Evolutionary conservation across 2,329 filamentous ascomycete genomes (phyloP), one percentile per base, ranked within the genome.

Genomic region (Aspergillaceae sp.): DNA sequence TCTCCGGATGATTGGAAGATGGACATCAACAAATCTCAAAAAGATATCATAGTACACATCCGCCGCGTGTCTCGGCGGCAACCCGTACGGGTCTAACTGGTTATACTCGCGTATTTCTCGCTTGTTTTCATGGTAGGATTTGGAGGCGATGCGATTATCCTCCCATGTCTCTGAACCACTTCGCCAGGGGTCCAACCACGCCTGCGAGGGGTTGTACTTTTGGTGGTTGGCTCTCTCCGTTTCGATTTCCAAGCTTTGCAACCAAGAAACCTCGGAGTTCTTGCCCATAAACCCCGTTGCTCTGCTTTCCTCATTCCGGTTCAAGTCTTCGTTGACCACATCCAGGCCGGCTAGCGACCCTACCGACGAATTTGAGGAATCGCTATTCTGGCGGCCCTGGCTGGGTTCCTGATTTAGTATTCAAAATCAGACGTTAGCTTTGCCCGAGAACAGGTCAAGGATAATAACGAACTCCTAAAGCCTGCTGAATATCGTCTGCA

Each of bases 1-100:
- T 44, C 58, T 62, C 41, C 62, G 61, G 37, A 72, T 54, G 29
- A 72, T 62, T 1, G 69, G 68, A 42, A 71, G 70, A 6, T 62
- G 60, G 1, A 63, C 57, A 43, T 71, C 64, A 32, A 69, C 57
- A 5, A 58, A 58, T 4, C 56, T 49, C 41, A 71, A 62, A 38
- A 67, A 71, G 19, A 58, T 11, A 26, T 37, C n/a, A 26, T 11
- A 37, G 11, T 11, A 11, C 19, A n/a, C 11, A 11, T 37, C 35
- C 3, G 35, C 35, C 35, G n/a, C 7, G 4, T n/a, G 11, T 26
- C 19, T n/a, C 11, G 35, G 35, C 35, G 35, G 35, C 35, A 37
- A 32, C 30, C 30, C 32, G 40, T 42, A 32, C 8, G 30, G 30
- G 8, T 32, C 30, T 9, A 32, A 32, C 5, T 32, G 30, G 30